phyloP scores from a whole-genome alignment of 1,139 yeast genomes.

The Blastobotrys elegans region DNA sequence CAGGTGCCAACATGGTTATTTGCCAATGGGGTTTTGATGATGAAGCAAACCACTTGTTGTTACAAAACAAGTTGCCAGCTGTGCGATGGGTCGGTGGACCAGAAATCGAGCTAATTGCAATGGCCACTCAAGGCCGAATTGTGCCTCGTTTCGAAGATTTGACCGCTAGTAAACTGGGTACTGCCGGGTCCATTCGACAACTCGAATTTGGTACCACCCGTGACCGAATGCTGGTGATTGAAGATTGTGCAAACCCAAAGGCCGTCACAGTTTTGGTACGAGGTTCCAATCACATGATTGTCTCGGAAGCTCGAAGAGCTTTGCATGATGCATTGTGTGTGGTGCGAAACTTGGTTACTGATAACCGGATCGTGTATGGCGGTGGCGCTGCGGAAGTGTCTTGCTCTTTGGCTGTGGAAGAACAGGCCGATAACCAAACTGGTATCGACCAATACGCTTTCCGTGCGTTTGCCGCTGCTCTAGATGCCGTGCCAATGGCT shows the following conservation, averaged over 20 bases:
- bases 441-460: constrained; percentile 98
- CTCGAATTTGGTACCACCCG: constrained; percentile 94
- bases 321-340: constrained; percentile 96
- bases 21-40: constrained; percentile 99
- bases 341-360: constrained; percentile 89
- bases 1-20: constrained; percentile 95
- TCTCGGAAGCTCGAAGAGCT: constrained; percentile 94
- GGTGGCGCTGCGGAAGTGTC: constrained; percentile 98
- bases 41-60: constrained; percentile 90
- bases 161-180: constrained; percentile 74
- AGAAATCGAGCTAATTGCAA: constrained; percentile 91
- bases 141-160: constrained; percentile 97
- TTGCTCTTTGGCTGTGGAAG: constrained; percentile 85
- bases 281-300: constrained; percentile 97
- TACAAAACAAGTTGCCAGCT: constrained; percentile 87
- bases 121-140: constrained; percentile 95
- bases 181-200: constrained; percentile 81
- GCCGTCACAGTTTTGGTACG: constrained; percentile 93
- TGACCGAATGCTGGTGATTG: constrained; percentile 93
- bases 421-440: constrained; percentile 85
- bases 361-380: constrained; percentile 91
- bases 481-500: constrained; percentile 90
- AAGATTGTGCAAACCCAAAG: constrained; percentile 79
- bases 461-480: constrained; percentile 87
- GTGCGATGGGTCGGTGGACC: constrained; percentile 99